Percentiles rank a stretch among this genome's conserved stretches.
These are phyloP conservation scores for Fulvia fulva DNA, from an alignment of 2,329 filamentous ascomycete genomes.

Conservation along the genomic window DNA sequence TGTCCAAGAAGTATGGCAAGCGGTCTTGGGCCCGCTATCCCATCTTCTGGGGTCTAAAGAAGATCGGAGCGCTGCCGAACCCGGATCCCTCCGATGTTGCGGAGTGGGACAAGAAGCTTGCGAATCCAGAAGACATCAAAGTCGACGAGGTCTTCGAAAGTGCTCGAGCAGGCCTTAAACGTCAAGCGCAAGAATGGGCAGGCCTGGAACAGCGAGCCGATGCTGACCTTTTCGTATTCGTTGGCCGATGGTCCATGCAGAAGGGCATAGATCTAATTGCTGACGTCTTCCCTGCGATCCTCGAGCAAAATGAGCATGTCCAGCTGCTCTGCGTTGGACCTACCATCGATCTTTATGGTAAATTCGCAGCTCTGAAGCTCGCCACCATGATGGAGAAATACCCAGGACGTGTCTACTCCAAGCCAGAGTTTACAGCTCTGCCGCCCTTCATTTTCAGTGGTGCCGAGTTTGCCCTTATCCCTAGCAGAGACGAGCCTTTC, in stretches of 20 bases:
- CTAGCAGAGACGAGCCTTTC: constrained; percentile 66
- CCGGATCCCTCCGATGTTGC: constrained; percentile 63
- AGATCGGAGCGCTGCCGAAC: constrained; percentile 61
- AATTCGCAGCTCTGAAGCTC: constrained; percentile 63
- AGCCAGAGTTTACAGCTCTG: constrained; percentile 63
- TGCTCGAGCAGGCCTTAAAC: constrained; percentile 50
- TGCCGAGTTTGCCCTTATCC: constrained; percentile 65
- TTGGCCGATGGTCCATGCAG: constrained; percentile 66
- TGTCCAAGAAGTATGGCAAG: constrained; percentile 65
- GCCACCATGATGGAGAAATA: constrained; percentile 62
- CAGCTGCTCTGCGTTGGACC: constrained; percentile 63
- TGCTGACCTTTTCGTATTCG: constrained; percentile 64
- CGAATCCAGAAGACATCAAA: constrained; percentile 47
- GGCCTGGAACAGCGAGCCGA: constrained; percentile 58
- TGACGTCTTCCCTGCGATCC: constrained; percentile 60
- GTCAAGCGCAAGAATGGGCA: constrained; percentile 65
- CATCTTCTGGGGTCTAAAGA: constrained; percentile 64
- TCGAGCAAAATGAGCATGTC: constrained; percentile 57
- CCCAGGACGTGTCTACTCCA: constrained; percentile 63
- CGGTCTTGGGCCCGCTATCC: constrained; percentile 63
- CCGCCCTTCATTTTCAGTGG: constrained; percentile 66
- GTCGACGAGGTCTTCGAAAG: constrained; percentile 56
- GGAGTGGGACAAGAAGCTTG: constrained; percentile 55
- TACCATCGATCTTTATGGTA: constrained; percentile 64
- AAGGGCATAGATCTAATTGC: constrained; percentile 67